Evolutionary conservation across 805 yeast genomes (phyloP).

Genomic region (Candida michaelii): DNA sequence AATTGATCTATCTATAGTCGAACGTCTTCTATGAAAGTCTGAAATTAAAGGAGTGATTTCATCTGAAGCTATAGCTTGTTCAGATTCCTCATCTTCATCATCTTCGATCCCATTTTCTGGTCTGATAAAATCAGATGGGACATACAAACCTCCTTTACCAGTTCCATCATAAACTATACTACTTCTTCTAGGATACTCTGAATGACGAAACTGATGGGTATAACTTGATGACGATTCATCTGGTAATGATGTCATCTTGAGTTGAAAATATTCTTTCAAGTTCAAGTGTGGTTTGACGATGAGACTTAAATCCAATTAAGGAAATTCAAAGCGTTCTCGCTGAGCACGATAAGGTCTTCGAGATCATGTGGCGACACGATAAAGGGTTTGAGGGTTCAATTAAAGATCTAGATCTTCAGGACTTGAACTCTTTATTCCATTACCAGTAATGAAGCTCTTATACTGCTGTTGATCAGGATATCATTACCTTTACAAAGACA

Average conservation of each 20-base stretch:
- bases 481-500: too few relatives aligned
- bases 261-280: neutral
- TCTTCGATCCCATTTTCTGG: conserved; percentile 7
- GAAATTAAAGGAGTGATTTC: conserved; percentile 8
- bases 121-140: conserved; percentile 50
- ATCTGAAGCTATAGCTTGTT: neutral
- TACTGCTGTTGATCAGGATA: too few relatives aligned
- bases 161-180: conserved; percentile 52
- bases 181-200: conserved; percentile 50
- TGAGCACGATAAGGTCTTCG: neutral
- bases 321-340: conserved; percentile 2
- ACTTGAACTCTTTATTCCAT: too few relatives aligned
- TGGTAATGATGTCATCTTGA: conserved; percentile 4
- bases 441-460: neutral
- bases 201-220: conserved; percentile 31
- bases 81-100: conserved; percentile 17
- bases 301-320: neutral
- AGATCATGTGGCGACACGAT: too few relatives aligned
- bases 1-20: conserved; percentile 27
- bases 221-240: neutral
- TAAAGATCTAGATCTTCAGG: too few relatives aligned
- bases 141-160: conserved; percentile 51
- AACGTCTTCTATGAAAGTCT: conserved; percentile 16
- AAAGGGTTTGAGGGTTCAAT: too few relatives aligned
- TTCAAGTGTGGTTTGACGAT: neutral